Evolutionary conservation across 306 rosid genomes (phyloP).

Genomic region (Vigna trinervia): DNA sequence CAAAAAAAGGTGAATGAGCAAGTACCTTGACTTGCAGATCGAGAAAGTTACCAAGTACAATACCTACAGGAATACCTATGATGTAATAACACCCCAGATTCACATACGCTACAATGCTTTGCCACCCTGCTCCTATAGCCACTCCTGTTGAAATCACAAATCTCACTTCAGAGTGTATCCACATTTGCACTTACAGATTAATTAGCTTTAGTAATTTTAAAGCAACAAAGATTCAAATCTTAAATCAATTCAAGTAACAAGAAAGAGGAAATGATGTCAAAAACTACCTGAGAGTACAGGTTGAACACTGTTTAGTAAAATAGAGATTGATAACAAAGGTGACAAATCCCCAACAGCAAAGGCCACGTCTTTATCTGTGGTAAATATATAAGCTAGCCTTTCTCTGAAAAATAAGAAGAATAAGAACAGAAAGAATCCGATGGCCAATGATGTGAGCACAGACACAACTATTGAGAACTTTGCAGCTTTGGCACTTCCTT

Average conservation of each 20-base stretch:
- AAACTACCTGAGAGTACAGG: conserved; percentile 62
- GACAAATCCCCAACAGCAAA: conserved; percentile 59
- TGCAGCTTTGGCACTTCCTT: conserved; percentile 64
- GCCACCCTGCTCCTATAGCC: conserved; percentile 67
- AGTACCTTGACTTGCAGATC: conserved; percentile 53
- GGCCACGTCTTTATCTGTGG: conserved; percentile 47
- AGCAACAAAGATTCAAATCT: conserved; percentile 3
- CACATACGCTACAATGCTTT: conserved; percentile 56
- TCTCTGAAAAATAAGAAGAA: conserved; percentile 55
- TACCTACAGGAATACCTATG: conserved; percentile 57
- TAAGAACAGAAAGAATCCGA: conserved; percentile 51
- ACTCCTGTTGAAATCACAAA: conserved; percentile 50
- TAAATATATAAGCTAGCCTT: conserved; percentile 59
- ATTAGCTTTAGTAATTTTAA: not conserved
- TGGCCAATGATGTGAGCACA: conserved; percentile 46
- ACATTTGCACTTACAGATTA: not conserved
- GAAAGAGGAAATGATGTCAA: conserved; percentile 7
- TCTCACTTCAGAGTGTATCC: not conserved
- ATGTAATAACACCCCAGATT: conserved; percentile 60
- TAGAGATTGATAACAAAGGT: conserved; percentile 57
- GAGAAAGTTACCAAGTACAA: conserved; percentile 48
- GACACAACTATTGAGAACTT: conserved; percentile 57
- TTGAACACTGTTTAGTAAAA: conserved; percentile 63
- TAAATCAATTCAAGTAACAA: not conserved
- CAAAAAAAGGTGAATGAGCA: not conserved